A percentile compares a stretch with the other conserved stretches of the same genome.
These are phyloP conservation scores for Spatholobus suberectus DNA, from an alignment of 306 rosid species.

Conservation along the genomic window DNA sequence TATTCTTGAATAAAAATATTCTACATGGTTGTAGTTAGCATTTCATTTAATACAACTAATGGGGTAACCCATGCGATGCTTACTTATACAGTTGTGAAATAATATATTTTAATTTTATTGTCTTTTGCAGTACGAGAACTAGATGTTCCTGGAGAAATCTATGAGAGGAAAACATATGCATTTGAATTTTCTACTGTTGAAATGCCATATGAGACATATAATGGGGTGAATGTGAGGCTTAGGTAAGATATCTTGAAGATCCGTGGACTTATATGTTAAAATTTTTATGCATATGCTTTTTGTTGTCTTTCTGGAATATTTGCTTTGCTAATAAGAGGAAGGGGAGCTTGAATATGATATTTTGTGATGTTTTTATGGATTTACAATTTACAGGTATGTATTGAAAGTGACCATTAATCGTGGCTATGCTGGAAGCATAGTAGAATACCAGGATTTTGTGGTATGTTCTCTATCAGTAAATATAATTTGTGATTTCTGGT, in stretches of 20 bases:
- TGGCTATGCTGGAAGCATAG: conserved; percentile 91
- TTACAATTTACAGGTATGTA: conserved; percentile 73
- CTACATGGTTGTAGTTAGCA: not conserved
- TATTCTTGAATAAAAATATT: conserved; percentile 23
- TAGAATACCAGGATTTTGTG: conserved; percentile 95
- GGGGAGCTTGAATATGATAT: conserved; percentile 30
- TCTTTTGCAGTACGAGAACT: conserved; percentile 85
- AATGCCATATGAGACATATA: conserved; percentile 98
- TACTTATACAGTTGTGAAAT: conserved; percentile 15
- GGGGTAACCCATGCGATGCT: not conserved
- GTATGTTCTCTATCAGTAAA: conserved; percentile 50
- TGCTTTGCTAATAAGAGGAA: conserved; percentile 22
- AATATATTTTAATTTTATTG: conserved; percentile 10
- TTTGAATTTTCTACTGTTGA: conserved; percentile 98
- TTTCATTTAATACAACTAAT: conserved; percentile 23
- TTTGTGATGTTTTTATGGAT: conserved; percentile 34
- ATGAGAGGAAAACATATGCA: conserved; percentile 90
- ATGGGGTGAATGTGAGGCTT: conserved; percentile 95
- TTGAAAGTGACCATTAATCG: conserved; percentile 95
- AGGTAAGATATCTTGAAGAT: conserved; percentile 65
- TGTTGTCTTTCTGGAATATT: conserved; percentile 12
- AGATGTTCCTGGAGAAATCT: conserved; percentile 97
- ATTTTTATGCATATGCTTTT: conserved; percentile 17
- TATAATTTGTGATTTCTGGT: conserved; percentile 15
- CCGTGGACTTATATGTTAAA: not conserved